These are phyloP conservation scores for Gillenia trifoliata DNA, from an alignment of 306 rosid species.

Conservation along the genomic window DNA sequence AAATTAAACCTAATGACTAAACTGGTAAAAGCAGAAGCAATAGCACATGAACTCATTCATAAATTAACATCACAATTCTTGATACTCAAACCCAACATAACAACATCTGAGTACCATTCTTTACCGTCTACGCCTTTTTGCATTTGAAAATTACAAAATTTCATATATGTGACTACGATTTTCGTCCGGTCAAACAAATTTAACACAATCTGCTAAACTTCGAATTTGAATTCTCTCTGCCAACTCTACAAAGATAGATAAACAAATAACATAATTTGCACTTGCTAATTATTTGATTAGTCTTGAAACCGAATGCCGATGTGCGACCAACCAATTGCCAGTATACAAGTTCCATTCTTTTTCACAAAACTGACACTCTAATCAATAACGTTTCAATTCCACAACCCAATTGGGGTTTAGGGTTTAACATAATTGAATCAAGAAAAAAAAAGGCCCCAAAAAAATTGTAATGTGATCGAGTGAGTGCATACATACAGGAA, in stretches of 20 bases:
- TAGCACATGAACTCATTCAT: neutral
- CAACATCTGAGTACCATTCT: neutral
- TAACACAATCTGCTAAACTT: neutral
- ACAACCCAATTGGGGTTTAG: neutral
- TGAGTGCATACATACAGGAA: conserved; percentile 53
- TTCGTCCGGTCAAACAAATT: neutral
- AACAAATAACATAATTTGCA: neutral
- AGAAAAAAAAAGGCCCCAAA: neutral
- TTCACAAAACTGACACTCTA: neutral
- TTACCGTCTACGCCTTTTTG: neutral
- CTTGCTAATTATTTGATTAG: neutral
- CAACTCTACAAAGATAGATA: neutral
- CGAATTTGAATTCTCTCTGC: neutral
- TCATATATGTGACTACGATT: too few relatives aligned
- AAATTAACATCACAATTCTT: neutral
- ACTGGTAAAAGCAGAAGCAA: neutral
- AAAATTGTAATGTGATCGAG: neutral
- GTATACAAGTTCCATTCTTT: neutral
- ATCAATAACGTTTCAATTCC: neutral
- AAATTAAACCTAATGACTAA: neutral
- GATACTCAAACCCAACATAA: neutral
- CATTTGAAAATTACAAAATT: too few relatives aligned
- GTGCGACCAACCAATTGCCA: neutral
- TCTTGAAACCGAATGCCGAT: neutral
- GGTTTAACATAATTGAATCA: neutral